phyloP scores from a whole-genome alignment of 2,329 filamentous ascomycete genomes.

The Alternaria sp. region DNA sequence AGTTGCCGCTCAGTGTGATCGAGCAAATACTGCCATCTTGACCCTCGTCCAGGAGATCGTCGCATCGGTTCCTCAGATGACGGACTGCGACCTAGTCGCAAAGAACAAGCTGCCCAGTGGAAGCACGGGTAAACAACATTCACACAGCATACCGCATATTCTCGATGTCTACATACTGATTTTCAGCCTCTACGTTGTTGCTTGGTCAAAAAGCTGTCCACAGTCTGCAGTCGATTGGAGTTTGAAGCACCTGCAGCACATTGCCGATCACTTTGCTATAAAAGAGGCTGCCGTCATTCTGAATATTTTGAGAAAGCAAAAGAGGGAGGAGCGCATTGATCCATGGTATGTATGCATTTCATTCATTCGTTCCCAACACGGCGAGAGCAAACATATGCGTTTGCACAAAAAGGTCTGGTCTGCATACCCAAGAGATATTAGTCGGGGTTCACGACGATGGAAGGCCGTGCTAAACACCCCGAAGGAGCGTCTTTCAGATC shows the following conservation, averaged over 20 bases:
- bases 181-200: slow-evolving; percentile 21
- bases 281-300: slow-evolving; percentile 18
- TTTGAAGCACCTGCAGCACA: slow-evolving; percentile 13
- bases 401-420: neutral
- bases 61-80: slow-evolving; percentile 42
- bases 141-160: slow-evolving; percentile 20
- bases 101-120: slow-evolving; percentile 18
- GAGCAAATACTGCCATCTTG: slow-evolving; percentile 25
- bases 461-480: neutral
- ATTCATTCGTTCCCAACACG: neutral
- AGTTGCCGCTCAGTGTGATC: neutral
- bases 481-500: neutral
- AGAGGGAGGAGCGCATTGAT: neutral
- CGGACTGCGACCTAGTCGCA: slow-evolving; percentile 27
- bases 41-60: slow-evolving; percentile 38
- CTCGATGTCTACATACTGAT: slow-evolving; percentile 27
- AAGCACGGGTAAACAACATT: slow-evolving; percentile 1
- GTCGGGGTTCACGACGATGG: neutral
- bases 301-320: slow-evolving; percentile 7
- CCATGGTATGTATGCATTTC: slow-evolving; percentile 9
- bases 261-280: slow-evolving; percentile 25
- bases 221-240: slow-evolving; percentile 2
- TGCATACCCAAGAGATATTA: neutral
- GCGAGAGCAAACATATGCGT: neutral
- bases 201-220: slow-evolving; percentile 15